Conservation (phyloP, 2,329 filamentous ascomycete genomes). For the Colletotrichum sp. region DNA sequence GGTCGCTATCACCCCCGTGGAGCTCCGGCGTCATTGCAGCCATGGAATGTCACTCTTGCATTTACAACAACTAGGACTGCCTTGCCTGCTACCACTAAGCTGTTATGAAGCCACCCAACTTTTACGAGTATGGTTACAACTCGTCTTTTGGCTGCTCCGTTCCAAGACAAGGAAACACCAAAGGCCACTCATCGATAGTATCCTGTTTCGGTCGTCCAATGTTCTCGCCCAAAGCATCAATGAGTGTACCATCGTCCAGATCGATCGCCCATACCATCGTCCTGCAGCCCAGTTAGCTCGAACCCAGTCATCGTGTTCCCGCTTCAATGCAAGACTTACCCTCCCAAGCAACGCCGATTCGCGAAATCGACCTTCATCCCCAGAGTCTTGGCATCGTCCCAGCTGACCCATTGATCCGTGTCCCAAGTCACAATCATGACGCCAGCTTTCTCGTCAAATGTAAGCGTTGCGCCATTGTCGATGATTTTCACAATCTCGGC, state of each 20-base stretch:
- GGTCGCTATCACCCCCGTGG: neutral
- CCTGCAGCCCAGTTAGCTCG: neutral
- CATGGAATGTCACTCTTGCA: neutral
- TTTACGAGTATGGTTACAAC: neutral
- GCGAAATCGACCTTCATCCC: conserved; percentile 25
- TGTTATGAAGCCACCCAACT: neutral
- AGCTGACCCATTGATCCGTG: conserved; percentile 33
- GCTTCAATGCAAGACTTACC: neutral
- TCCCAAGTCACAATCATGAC: conserved; percentile 31
- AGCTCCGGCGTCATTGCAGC: neutral
- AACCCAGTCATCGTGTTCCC: neutral
- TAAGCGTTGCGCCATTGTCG: neutral
- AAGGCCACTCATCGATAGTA: neutral
- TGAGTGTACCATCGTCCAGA: neutral
- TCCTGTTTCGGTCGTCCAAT: neutral
- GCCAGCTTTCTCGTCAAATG: conserved; percentile 26
- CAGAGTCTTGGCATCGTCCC: conserved; percentile 29
- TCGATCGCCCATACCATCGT: neutral
- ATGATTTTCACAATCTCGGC: conserved; percentile 30
- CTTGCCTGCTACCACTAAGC: neutral
- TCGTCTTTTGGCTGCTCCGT: neutral
- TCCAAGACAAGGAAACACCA: neutral
- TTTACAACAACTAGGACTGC: neutral
- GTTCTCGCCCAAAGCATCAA: neutral
- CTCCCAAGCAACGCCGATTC: neutral